Conservation (phyloP, 2,329 filamentous ascomycete species). For the Aspergillus alliaceus region DNA sequence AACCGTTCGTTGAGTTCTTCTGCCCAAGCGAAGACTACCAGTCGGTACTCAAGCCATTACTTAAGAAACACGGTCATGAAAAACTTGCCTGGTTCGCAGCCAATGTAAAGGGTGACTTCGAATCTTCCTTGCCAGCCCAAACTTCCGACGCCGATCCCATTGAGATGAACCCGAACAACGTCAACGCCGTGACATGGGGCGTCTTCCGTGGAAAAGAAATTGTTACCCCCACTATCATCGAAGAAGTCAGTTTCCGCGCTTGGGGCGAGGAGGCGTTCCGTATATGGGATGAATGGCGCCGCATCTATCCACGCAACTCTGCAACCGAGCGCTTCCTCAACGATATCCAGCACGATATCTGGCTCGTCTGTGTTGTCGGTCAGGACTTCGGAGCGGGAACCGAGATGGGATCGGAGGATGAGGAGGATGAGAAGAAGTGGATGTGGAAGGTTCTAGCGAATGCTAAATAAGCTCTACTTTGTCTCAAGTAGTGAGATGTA, state of each 20-base stretch:
- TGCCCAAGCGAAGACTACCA: constrained; percentile 72
- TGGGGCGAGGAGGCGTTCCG: constrained; percentile 96
- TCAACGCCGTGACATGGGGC: constrained; percentile 96
- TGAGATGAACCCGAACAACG: constrained; percentile 51
- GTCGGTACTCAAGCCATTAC: constrained; percentile 58
- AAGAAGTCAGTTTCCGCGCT: constrained; percentile 87
- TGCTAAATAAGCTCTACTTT: constrained; percentile 15
- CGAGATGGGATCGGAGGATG: constrained; percentile 36
- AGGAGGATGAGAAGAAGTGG: constrained; percentile 39
- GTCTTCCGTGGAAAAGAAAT: constrained; percentile 96
- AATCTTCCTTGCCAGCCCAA: constrained; percentile 53
- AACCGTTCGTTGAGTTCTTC: constrained; percentile 97
- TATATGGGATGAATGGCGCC: constrained; percentile 92
- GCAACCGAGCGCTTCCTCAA: constrained; percentile 71
- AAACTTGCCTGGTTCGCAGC: constrained; percentile 84
- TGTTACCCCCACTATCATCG: constrained; percentile 92
- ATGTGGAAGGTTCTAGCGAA: constrained; percentile 41
- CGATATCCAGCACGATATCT: constrained; percentile 66
- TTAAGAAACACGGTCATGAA: constrained; percentile 61
- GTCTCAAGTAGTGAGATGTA: background rate
- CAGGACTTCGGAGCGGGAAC: constrained; percentile 47
- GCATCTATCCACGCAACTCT: constrained; percentile 76
- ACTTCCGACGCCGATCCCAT: constrained; percentile 33
- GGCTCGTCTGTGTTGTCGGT: constrained; percentile 74
- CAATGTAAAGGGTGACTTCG: constrained; percentile 75